These are phyloP conservation scores for Trypanosoma rangeli DNA, from an alignment of 208 protist genomes.

Conservation along the genomic window DNA sequence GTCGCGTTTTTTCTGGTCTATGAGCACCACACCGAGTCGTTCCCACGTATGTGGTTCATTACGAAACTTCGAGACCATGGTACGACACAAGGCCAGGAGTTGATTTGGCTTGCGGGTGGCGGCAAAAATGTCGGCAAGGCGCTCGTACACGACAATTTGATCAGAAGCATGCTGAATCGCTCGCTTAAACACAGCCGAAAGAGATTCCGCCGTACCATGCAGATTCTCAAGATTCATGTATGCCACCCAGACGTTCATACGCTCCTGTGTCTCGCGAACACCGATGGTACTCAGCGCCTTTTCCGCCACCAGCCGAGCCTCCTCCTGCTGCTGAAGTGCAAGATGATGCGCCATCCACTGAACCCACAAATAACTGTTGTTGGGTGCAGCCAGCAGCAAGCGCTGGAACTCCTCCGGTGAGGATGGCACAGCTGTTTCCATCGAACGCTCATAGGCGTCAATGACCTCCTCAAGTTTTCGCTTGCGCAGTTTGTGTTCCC, in stretches of 20 bases:
- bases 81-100: conserved; percentile 81
- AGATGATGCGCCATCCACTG: conserved; percentile 94
- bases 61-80: conserved; percentile 83
- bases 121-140: conserved; percentile 84
- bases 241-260: conserved; percentile 93
- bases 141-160: conserved; percentile 65
- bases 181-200: conserved; percentile 81
- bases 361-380: conserved; percentile 93
- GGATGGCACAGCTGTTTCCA: conserved; percentile 66
- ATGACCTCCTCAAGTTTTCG: conserved; percentile 81
- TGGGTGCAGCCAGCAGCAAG: conserved; percentile 84
- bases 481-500: conserved; percentile 38
- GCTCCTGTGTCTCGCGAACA: conserved; percentile 77
- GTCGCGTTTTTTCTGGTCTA: conserved; percentile 79
- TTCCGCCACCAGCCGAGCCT: conserved; percentile 88
- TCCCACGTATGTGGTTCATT: conserved; percentile 73
- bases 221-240: conserved; percentile 94
- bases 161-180: conserved; percentile 72
- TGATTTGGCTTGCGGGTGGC: conserved; percentile 75
- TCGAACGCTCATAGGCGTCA: conserved; percentile 83
- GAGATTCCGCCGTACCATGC: conserved; percentile 89
- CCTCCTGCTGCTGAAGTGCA: conserved; percentile 79
- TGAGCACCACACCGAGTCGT: conserved; percentile 72
- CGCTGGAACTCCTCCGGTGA: conserved; percentile 90
- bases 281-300: conserved; percentile 90